Evolutionary conservation across 2,329 filamentous ascomycete genomes (phyloP), one percentile per base, ranked within the genome.

Genomic region (Sclerotinia trifoliorum): DNA sequence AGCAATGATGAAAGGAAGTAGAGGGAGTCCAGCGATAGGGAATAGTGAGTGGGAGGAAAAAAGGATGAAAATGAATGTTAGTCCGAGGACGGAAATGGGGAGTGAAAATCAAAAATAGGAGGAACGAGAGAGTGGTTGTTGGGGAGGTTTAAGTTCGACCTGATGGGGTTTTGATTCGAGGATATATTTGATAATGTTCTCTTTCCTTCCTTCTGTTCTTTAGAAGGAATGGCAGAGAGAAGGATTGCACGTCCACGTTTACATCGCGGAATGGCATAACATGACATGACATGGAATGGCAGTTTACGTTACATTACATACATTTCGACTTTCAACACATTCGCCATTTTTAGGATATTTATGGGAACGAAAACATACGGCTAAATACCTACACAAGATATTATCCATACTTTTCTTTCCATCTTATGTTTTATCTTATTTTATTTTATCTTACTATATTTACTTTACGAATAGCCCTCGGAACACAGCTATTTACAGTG

Each of bases 81-180:
- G 2, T 2, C n/a, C 54, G 17, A 49, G 64, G n/a, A 60, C 54
- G 5, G 44, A 60, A 13, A 17, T 66, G 21, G 64, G 44, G 13
- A 26, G 19, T 24, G 64, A 44, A 1, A 13, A 66, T 60, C 29
- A 48, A 5, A 5, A 11, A 60, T 66, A 35, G 64, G 44, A 66
- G 54, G 29, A 66, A 54, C 29, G 64, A 66, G 29, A 60, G 29
- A 32, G 54, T 15, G 17, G 26, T 58, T 19, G 63, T 57, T n/a
- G 3, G 35, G 63, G 63, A 65, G 21, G 42, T 4, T 58, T 58
- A 15, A 58, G 29, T 19, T 24, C 3, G 19, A 21, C 0, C 15
- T 26, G 55, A 7, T 5, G 51, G 15, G 4, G 13, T 26, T 35
- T 32, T 21, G 24, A 7, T 32, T 54, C 5, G 24, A 19, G 15